A percentile compares a stretch with the other conserved stretches of the same genome.
Conservation (phyloP, 148 eudicot species). For the Hydrangea macrophylla region DNA sequence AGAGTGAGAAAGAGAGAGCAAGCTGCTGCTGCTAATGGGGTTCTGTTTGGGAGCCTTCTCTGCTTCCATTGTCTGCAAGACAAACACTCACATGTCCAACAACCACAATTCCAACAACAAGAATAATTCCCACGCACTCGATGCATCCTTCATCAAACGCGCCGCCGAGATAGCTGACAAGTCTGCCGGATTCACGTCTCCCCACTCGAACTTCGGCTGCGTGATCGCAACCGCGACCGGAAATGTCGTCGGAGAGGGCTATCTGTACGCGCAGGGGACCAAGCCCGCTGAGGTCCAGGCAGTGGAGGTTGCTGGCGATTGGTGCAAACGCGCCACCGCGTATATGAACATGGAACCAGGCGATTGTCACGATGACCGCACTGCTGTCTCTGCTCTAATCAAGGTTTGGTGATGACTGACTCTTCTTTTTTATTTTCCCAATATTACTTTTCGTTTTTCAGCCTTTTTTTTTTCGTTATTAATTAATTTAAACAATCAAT, state of each 20-base stretch:
- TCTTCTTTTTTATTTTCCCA: neutral
- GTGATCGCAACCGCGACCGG: conserved; percentile 49
- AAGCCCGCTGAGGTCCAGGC: conserved; percentile 88
- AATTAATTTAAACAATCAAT: neutral
- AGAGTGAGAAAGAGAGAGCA: neutral
- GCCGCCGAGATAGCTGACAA: conserved; percentile 83
- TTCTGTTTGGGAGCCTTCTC: conserved; percentile 19
- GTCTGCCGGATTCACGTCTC: conserved; percentile 84
- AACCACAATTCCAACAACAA: neutral
- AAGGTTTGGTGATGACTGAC: conserved; percentile 29
- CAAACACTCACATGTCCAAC: too few relatives aligned
- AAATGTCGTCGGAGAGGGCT: conserved; percentile 70
- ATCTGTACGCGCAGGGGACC: conserved; percentile 83
- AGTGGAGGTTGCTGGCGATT: conserved; percentile 59
- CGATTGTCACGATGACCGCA: conserved; percentile 68
- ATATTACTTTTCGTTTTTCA: neutral
- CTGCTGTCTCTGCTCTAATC: conserved; percentile 68
- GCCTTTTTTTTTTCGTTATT: too few relatives aligned
- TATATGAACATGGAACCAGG: conserved; percentile 93
- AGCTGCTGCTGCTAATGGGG: conserved; percentile 23
- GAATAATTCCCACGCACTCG: conserved; percentile 39
- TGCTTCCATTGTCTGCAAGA: conserved; percentile 24
- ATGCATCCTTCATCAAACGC: conserved; percentile 61
- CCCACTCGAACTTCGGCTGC: conserved; percentile 94
- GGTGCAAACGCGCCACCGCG: conserved; percentile 67